phyloP scores from a whole-genome alignment of 257 asterid species.

The Coffea eugenioides region DNA sequence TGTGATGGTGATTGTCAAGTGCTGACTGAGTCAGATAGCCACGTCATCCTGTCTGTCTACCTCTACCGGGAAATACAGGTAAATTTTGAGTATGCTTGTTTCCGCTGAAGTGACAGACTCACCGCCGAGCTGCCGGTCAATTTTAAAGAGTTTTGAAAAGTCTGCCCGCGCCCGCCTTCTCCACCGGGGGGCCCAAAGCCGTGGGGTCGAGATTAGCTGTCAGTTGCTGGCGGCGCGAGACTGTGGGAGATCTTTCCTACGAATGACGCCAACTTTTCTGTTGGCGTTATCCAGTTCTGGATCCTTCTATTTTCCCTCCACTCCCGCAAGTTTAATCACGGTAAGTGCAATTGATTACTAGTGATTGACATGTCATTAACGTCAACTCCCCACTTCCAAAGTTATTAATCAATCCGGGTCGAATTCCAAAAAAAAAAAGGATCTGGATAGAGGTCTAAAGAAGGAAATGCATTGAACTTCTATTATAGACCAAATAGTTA shows the following conservation, averaged over 20 bases:
- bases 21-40: background rate
- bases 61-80: constrained; percentile 2
- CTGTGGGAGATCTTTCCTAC: constrained; percentile 3
- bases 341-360: too few relatives aligned
- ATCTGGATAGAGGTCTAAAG: background rate
- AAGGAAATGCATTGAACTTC: background rate
- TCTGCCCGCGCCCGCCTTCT: constrained; percentile 43
- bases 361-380: background rate
- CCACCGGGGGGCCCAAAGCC: too few relatives aligned
- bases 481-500: too few relatives aligned
- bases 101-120: background rate
- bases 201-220: constrained; percentile 39
- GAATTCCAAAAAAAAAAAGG: too few relatives aligned
- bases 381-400: background rate
- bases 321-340: background rate
- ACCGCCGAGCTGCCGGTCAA: constrained; percentile 13
- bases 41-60: background rate
- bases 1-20: background rate
- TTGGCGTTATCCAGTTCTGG: background rate
- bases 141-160: constrained; percentile 20
- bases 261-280: constrained; percentile 24
- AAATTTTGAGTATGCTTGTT: background rate
- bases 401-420: background rate
- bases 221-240: background rate
- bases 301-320: background rate